Conservation (phyloP, 495 filamentous ascomycete species). For the Tuber umbilicatum region DNA sequence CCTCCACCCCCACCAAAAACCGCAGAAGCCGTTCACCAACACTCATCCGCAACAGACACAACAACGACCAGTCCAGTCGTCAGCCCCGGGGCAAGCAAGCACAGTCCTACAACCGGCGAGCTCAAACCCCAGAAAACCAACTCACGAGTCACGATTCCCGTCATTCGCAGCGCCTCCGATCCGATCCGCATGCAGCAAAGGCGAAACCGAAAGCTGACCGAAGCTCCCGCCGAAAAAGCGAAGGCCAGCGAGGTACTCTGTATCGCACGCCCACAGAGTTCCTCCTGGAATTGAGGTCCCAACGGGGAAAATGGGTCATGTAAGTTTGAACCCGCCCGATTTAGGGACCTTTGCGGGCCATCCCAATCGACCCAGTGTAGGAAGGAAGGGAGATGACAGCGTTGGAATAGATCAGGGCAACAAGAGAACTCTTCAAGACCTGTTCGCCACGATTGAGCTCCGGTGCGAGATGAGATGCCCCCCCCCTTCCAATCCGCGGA, state of each 20-base stretch:
- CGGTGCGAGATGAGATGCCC: no score
- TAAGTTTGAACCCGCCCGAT: not conserved
- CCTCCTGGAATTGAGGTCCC: not conserved
- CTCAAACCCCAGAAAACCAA: not conserved
- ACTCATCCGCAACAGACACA: not conserved
- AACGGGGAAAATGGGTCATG: not conserved
- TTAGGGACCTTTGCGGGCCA: not conserved
- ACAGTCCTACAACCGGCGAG: no score
- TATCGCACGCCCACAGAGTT: no score
- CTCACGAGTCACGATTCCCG: not conserved
- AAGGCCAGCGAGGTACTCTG: no score
- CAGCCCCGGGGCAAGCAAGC: not conserved
- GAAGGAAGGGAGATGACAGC: not conserved
- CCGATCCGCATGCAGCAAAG: no score
- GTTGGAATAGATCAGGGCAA: no score
- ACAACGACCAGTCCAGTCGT: not conserved
- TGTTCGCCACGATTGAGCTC: no score
- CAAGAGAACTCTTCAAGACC: no score
- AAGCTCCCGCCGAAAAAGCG: no score
- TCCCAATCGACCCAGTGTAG: not conserved
- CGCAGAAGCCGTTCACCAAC: not conserved
- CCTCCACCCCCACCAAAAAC: not conserved
- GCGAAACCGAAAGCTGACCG: no score
- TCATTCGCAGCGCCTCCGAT: not conserved
- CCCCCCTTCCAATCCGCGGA: no score